These are phyloP conservation scores for Emergomyces orientalis DNA, from an alignment of 2,329 filamentous ascomycete genomes.

Conservation along the genomic window DNA sequence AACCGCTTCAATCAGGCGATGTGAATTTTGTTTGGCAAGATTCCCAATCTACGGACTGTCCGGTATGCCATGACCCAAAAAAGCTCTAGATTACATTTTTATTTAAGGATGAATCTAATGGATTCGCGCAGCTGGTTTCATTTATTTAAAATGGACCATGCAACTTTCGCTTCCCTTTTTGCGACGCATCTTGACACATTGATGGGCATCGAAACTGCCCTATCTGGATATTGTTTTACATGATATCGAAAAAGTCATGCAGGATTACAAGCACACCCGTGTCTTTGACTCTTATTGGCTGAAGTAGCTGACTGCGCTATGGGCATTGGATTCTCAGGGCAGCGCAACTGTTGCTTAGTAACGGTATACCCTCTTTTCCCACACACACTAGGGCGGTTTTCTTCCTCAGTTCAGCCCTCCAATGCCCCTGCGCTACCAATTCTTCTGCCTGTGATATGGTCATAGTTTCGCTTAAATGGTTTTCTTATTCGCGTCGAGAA, in stretches of 20 bases:
- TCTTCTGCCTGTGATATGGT: neutral
- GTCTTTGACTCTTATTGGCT: slow-evolving; percentile 8
- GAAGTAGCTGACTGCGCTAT: neutral
- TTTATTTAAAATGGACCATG: slow-evolving; percentile 1
- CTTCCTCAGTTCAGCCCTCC: neutral
- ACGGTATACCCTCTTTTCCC: neutral
- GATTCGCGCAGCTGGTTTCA: slow-evolving; percentile 1
- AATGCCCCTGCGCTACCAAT: neutral
- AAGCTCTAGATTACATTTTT: neutral
- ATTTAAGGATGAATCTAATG: neutral
- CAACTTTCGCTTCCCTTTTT: neutral
- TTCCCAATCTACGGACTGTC: neutral
- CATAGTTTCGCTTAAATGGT: neutral
- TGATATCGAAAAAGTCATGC: neutral
- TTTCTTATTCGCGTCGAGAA: too few species aligned
- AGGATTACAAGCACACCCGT: slow-evolving; percentile 3
- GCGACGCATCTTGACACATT: neutral
- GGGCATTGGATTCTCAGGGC: too few species aligned
- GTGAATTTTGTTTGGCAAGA: neutral
- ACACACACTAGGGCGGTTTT: neutral
- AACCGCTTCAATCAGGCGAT: neutral
- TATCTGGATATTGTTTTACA: neutral
- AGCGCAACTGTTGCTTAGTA: neutral
- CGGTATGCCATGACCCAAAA: neutral
- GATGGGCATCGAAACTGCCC: neutral